Percentiles rank a stretch among this genome's conserved stretches.
These are phyloP conservation scores for Chalciporus pseudorubinellus DNA, from an alignment of 768 basidiomycete species.

Conservation along the genomic window DNA sequence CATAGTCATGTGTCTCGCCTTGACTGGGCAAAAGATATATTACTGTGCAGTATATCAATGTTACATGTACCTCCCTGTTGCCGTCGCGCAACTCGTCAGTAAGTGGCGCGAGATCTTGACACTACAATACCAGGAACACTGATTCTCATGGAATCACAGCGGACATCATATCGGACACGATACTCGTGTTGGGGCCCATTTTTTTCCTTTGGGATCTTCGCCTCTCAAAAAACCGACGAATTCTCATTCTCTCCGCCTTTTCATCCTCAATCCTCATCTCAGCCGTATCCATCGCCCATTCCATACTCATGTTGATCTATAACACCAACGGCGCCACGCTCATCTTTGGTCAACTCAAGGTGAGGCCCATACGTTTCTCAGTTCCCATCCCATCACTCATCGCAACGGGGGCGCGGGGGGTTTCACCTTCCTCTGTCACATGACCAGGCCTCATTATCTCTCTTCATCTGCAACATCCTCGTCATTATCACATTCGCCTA, in stretches of 20 bases:
- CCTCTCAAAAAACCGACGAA: constrained; percentile 6
- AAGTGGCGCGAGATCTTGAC: neutral
- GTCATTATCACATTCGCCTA: constrained; percentile 7
- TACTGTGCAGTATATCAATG: neutral
- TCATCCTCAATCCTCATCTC: constrained; percentile 8
- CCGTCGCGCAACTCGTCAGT: constrained; percentile 8
- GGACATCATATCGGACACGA: neutral
- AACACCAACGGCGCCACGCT: neutral
- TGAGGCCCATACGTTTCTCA: too few species aligned
- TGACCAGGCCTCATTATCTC: constrained; percentile 7
- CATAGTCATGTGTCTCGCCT: neutral
- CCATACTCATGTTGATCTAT: neutral
- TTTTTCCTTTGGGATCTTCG: constrained; percentile 1
- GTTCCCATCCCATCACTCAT: too few species aligned
- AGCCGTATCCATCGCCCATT: constrained; percentile 4
- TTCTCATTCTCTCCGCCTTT: constrained; percentile 6
- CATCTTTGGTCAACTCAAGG: constrained; percentile 4
- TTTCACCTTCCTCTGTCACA: too few species aligned
- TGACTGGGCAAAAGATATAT: constrained; percentile 1
- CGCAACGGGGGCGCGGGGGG: too few species aligned
- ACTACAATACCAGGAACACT: too few species aligned
- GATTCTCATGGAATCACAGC: neutral
- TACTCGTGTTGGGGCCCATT: constrained; percentile 1
- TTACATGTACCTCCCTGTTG: neutral
- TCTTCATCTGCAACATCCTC: constrained; percentile 12